Percentiles rank a stretch among this genome's conserved stretches.
These are phyloP conservation scores for Vitis vinifera DNA, from an alignment of 164 flowering plant species.

Conservation along the genomic window ASM3070453v1 NC_081816.1:9928001-9928500, in stretches of 20 bases:
- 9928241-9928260: slow-evolving; percentile 39
- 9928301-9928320: slow-evolving; percentile 27
- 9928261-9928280: slow-evolving; percentile 33
- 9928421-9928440: neutral
- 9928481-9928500: too few species aligned
- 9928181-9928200: neutral
- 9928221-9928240: slow-evolving; percentile 30
- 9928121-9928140: slow-evolving; percentile 29
- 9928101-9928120: slow-evolving; percentile 45
- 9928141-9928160: slow-evolving; percentile 26
- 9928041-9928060: slow-evolving; percentile 13
- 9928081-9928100: slow-evolving; percentile 43
- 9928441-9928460: neutral
- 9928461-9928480: neutral
- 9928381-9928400: slow-evolving; percentile 43
- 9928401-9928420: neutral
- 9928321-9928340: slow-evolving; percentile 11
- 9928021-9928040: neutral
- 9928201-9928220: neutral
- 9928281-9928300: slow-evolving; percentile 49
- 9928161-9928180: neutral
- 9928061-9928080: slow-evolving; percentile 35
- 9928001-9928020: neutral
- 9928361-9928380: slow-evolving; percentile 44
- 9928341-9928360: slow-evolving; percentile 36